Conservation (phyloP, 306 rosid species). For the Pyrus betulifolia region DNA sequence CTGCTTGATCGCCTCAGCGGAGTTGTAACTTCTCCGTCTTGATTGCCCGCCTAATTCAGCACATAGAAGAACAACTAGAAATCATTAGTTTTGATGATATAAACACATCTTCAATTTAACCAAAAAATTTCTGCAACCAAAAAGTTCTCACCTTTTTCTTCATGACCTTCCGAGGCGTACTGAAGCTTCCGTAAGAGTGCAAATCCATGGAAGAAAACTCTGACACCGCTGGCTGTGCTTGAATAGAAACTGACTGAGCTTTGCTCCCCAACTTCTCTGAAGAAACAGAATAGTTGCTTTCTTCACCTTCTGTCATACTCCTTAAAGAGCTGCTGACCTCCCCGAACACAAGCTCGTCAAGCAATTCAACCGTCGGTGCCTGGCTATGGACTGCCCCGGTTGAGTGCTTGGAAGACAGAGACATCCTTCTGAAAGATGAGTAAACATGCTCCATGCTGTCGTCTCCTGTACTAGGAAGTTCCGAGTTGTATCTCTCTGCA, state of each 20-base stretch:
- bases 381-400: constrained; percentile 1
- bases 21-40: constrained; percentile 29
- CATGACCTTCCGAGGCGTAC: constrained; percentile 14
- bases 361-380: constrained; percentile 31
- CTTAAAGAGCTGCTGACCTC: constrained; percentile 20
- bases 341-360: constrained; percentile 33
- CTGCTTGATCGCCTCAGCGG: constrained; percentile 48
- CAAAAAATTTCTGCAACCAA: background rate
- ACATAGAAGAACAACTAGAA: background rate
- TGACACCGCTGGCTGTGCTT: constrained; percentile 7
- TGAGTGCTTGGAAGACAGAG: constrained; percentile 10
- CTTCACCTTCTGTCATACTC: constrained; percentile 10
- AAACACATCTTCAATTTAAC: background rate
- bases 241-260: constrained; percentile 15
- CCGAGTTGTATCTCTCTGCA: background rate
- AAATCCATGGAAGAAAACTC: constrained; percentile 17
- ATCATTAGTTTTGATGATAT: background rate
- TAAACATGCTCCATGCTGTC: background rate
- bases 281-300: constrained; percentile 23
- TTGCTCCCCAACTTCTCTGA: constrained; percentile 7
- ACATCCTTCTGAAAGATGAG: constrained; percentile 8
- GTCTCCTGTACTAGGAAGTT: background rate
- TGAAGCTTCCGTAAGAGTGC: constrained; percentile 19
- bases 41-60: constrained; percentile 15
- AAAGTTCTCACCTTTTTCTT: constrained; percentile 23